A percentile compares a stretch with the other conserved stretches of the same genome.
These are phyloP conservation scores for Xylariaceae sp. DNA, from an alignment of 2,329 filamentous ascomycete species.

Conservation along the genomic window DNA sequence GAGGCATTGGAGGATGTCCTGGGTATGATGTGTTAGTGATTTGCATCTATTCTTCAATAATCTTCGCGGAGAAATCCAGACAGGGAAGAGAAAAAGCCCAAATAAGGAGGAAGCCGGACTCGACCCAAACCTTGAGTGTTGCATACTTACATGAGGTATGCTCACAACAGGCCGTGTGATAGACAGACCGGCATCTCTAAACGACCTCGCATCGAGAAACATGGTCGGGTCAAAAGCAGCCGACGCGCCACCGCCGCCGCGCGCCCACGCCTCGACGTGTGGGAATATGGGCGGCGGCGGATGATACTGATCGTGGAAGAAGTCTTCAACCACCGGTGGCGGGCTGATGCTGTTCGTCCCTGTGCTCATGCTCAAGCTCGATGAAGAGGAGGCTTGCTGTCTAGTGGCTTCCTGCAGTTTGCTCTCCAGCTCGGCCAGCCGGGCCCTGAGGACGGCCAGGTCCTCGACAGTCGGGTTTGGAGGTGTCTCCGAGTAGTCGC, in stretches of 20 bases:
- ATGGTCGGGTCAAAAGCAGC: conserved; percentile 38
- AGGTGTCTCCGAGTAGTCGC: conserved; percentile 36
- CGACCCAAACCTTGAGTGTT: too few relatives aligned
- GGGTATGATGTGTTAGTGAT: background rate
- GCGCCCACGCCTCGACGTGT: conserved; percentile 18
- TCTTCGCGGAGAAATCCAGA: too few relatives aligned
- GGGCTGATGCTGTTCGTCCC: conserved; percentile 14
- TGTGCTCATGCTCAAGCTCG: too few relatives aligned
- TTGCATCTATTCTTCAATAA: background rate
- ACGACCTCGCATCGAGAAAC: conserved; percentile 32
- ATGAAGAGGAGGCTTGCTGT: too few relatives aligned
- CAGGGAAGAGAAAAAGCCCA: too few relatives aligned
- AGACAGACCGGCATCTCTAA: conserved; percentile 28
- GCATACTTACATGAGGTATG: conserved; percentile 31
- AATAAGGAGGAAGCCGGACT: background rate
- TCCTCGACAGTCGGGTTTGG: conserved; percentile 36
- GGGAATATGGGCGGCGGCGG: conserved; percentile 7
- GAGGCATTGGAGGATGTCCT: conserved; percentile 37
- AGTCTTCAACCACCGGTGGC: conserved; percentile 19
- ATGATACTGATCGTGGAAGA: conserved; percentile 18
- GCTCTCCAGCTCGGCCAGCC: conserved; percentile 34
- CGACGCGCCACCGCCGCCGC: too few relatives aligned
- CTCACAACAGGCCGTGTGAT: conserved; percentile 35
- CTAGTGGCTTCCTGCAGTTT: conserved; percentile 9
- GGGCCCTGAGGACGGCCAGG: conserved; percentile 33